Percentiles rank a stretch among this genome's conserved stretches.
These are phyloP conservation scores for Cryptococcus sp. DNA, from an alignment of 1,284 basidiomycete species.

Conservation along the genomic window DNA sequence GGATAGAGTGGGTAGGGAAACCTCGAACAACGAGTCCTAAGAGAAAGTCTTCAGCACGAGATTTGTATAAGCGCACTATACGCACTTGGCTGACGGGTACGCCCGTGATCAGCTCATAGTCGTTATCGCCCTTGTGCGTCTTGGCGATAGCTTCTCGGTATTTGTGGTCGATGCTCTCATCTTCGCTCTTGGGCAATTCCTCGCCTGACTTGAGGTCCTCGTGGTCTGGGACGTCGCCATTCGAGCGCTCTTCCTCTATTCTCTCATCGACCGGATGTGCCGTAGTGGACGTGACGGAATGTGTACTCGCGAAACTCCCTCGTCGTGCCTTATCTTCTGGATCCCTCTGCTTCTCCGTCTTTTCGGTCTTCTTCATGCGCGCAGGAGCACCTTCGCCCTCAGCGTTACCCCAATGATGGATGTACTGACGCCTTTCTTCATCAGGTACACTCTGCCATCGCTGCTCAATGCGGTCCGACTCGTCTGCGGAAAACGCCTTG, in stretches of 20 bases:
- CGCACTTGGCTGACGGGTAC: conserved; percentile 53
- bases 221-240: conserved; percentile 9
- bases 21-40: conserved; percentile 55
- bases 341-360: conserved; percentile 62
- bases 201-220: conserved; percentile 26
- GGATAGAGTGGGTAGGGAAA: conserved; percentile 44
- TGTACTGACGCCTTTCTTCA: conserved; percentile 18
- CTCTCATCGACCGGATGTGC: conserved; percentile 17
- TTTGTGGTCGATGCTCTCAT: conserved; percentile 23
- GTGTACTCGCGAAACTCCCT: conserved; percentile 5
- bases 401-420: conserved; percentile 29
- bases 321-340: conserved; percentile 4
- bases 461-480: conserved; percentile 46
- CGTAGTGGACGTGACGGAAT: conserved; percentile 1
- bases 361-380: conserved; percentile 31
- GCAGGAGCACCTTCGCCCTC: conserved; percentile 39
- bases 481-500: conserved; percentile 61
- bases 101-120: conserved; percentile 46
- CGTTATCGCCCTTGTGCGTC: conserved; percentile 36
- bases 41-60: not conserved
- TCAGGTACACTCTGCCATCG: conserved; percentile 57
- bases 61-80: not conserved
- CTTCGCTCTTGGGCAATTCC: conserved; percentile 24
- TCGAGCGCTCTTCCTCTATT: conserved; percentile 19
- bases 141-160: conserved; percentile 40